A percentile compares a stretch with the other conserved stretches of the same genome.
Conservation (phyloP, 1,284 basidiomycete genomes). For the Inonotus hispidus region DNA sequence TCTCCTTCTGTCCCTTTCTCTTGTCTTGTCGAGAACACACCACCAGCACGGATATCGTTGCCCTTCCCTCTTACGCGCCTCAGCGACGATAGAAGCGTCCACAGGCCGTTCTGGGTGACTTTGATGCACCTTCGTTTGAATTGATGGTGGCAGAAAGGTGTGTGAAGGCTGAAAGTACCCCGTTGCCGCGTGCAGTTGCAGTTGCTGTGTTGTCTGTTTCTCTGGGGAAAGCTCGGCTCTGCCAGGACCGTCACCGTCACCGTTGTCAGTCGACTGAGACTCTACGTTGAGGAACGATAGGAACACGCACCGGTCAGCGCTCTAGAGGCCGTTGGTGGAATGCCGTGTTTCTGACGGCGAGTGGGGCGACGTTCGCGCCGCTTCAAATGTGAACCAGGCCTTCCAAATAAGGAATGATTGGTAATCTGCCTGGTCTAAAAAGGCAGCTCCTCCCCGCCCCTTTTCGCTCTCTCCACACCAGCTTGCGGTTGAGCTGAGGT, state of each 20-base stretch:
- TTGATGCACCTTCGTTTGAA: not conserved
- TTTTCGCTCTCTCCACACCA: not conserved
- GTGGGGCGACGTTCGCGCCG: not conserved
- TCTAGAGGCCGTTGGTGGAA: not conserved
- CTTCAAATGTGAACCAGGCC: not conserved
- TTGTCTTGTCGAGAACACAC: slow-evolving; percentile 4
- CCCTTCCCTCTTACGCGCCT: not conserved
- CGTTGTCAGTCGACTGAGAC: not conserved
- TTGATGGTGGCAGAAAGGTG: slow-evolving; percentile 9
- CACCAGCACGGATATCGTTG: not conserved
- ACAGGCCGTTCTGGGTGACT: not conserved
- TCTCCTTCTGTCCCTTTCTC: not conserved
- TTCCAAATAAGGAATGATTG: not conserved
- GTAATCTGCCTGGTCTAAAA: not conserved
- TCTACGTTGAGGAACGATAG: not conserved
- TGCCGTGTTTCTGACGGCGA: not conserved
- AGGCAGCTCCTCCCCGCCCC: not conserved
- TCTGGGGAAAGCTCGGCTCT: not conserved
- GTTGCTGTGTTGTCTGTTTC: not conserved
- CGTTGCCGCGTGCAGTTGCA: slow-evolving; percentile 8
- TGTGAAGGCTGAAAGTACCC: slow-evolving; percentile 5
- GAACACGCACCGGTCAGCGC: slow-evolving; percentile 4
- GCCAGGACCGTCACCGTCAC: not conserved
- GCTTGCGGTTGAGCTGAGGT: not conserved
- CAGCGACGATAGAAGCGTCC: not conserved